phyloP scores from a whole-genome alignment of 2,329 filamentous ascomycete species.

The Aureobasidium namibiae region DNA sequence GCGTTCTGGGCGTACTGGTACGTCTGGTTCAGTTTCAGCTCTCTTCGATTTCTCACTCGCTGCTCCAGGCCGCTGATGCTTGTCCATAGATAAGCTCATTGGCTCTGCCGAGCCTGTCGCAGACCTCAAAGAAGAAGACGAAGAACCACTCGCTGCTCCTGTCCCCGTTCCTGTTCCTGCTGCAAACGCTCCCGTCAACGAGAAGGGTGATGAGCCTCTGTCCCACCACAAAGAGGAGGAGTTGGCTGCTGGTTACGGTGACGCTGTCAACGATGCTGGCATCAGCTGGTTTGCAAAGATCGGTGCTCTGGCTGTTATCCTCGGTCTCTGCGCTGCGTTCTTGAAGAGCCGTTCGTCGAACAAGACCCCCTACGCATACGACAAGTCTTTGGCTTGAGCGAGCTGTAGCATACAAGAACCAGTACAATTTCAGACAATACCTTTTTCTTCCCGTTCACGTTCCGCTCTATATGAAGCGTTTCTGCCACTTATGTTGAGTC shows the following conservation, averaged over 20 bases:
- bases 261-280: conserved; percentile 22
- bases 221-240: conserved; percentile 15
- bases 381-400: conserved; percentile 11
- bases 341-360: conserved; percentile 26
- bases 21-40: conserved; percentile 19
- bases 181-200: conserved; percentile 24
- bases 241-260: conserved; percentile 16
- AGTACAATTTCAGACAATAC: background rate
- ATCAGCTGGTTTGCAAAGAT: conserved; percentile 38
- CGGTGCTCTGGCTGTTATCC: conserved; percentile 35
- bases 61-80: conserved; percentile 12
- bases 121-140: conserved; percentile 4
- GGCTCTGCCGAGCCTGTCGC: conserved; percentile 6
- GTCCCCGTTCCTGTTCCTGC: conserved; percentile 31
- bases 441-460: background rate
- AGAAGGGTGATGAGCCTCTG: conserved; percentile 16
- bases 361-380: background rate
- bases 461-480: background rate
- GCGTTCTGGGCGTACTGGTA: conserved; percentile 21
- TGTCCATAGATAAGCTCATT: conserved; percentile 6
- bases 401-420: background rate
- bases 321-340: conserved; percentile 34
- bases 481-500: background rate
- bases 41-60: conserved; percentile 18
- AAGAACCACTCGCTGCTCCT: background rate